Evolutionary conservation across 2,329 filamentous ascomycete species (phyloP).

Genomic region (Pseudopyrenochaeta lycopersici): DNA sequence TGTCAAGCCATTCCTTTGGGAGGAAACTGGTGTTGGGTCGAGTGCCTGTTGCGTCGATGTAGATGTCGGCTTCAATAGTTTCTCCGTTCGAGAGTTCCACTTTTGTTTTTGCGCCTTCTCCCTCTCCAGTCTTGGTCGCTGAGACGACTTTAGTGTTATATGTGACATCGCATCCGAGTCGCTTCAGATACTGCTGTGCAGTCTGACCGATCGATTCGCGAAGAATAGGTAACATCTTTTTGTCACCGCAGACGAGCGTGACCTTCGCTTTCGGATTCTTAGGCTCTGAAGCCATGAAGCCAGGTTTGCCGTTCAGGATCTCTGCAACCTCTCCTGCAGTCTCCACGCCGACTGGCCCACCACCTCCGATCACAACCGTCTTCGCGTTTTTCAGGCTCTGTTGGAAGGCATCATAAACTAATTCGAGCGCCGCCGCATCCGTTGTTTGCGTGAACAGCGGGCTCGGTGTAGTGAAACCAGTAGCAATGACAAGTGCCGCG

Average conservation of each 20-base stretch:
- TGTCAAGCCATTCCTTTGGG: conserved; percentile 59
- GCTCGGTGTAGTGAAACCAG: conserved; percentile 60
- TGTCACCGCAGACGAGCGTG: conserved; percentile 56
- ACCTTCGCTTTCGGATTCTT: conserved; percentile 53
- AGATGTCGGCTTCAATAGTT: conserved; percentile 60
- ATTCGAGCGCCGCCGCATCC: conserved; percentile 33
- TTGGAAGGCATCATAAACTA: conserved; percentile 49
- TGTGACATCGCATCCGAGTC: conserved; percentile 57
- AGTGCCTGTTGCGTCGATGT: conserved; percentile 63
- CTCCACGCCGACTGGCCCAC: conserved; percentile 61
- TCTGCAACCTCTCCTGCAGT: conserved; percentile 61
- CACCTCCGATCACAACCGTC: conserved; percentile 59
- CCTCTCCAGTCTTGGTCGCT: conserved; percentile 32
- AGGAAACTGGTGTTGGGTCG: conserved; percentile 64
- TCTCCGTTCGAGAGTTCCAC: conserved; percentile 56
- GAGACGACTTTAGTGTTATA: conserved; percentile 50
- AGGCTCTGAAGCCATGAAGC: conserved; percentile 46
- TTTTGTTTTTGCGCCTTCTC: conserved; percentile 55
- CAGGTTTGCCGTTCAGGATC: conserved; percentile 48
- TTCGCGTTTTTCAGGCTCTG: conserved; percentile 50
- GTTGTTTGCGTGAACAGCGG: conserved; percentile 56
- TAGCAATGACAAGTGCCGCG: conserved; percentile 65
- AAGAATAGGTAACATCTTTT: conserved; percentile 57
- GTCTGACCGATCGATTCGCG: conserved; percentile 53
- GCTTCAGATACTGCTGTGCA: conserved; percentile 59